phyloP scores from a whole-genome alignment of 768 basidiomycete species.

The Macrolepiota dolichaula region DNA sequence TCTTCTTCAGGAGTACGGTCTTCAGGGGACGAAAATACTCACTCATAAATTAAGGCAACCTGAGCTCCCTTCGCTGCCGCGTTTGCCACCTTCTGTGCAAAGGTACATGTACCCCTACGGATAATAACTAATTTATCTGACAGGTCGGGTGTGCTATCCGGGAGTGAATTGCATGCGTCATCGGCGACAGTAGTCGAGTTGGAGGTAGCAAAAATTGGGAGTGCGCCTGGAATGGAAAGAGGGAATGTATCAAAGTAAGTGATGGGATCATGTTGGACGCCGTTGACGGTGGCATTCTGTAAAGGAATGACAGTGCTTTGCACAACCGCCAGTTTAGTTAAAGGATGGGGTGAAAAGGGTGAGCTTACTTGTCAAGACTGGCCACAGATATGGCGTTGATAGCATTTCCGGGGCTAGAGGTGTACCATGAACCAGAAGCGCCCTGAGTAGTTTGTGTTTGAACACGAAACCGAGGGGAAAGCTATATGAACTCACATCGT shows the following conservation, averaged over 20 bases:
- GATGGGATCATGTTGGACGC: slow-evolving; percentile 45
- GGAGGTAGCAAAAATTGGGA: slow-evolving; percentile 59
- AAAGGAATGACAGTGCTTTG: slow-evolving; percentile 51
- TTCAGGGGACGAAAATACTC: slow-evolving; percentile 16
- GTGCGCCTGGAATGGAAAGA: slow-evolving; percentile 38
- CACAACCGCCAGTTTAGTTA: neutral
- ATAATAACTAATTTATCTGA: slow-evolving; percentile 51
- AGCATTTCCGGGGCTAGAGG: slow-evolving; percentile 49
- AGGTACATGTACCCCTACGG: slow-evolving; percentile 56
- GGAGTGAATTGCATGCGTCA: slow-evolving; percentile 59
- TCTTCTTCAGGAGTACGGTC: neutral
- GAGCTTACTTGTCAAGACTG: slow-evolving; percentile 47
- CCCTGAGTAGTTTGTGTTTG: slow-evolving; percentile 28
- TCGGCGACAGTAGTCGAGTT: slow-evolving; percentile 47
- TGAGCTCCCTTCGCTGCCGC: slow-evolving; percentile 51
- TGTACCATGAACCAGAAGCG: slow-evolving; percentile 58
- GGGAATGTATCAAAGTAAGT: slow-evolving; percentile 52
- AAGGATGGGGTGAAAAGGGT: neutral
- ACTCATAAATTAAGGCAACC: slow-evolving; percentile 54
- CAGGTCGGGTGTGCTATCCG: slow-evolving; percentile 51
- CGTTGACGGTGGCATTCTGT: slow-evolving; percentile 51
- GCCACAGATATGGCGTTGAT: slow-evolving; percentile 56
- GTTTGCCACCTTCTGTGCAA: slow-evolving; percentile 53
- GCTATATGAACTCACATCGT: slow-evolving; percentile 28
- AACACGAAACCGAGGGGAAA: neutral